Base-by-base conservation (phyloP, 2,329 filamentous ascomycete genomes). In the Diaporthe capsici region DNA sequence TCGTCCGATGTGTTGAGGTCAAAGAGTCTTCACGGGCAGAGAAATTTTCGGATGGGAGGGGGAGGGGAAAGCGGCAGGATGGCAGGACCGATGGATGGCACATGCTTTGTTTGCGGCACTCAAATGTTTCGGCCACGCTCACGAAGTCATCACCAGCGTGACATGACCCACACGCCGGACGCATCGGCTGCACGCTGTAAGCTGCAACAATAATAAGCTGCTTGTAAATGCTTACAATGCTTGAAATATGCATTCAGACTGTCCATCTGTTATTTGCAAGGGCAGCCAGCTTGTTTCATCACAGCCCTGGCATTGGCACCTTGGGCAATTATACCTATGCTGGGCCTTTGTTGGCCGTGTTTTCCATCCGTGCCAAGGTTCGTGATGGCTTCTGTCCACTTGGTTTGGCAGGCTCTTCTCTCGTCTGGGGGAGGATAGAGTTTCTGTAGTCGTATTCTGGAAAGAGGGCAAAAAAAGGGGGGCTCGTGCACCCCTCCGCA, bases 81-180 rank as follows among this genome's bases (percentile, higher is more conserved):
- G 57, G 34, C 34, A 60, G 42, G 10, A 60, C 37, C 34, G 37
- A 53, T 53, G 47, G 65, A 70, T 55, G 65, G 49, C 65, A 55
- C 47, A 55, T 70, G 65, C n/a, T 55, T 70, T 55, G 65, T 42
- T 53, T 70, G 65, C 65, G 65, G 65, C 65, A 70, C 49, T 55
- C 47, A 25, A 70, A 70, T 55, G 65, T 70, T 70, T 70, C 65
- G 65, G 65, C 49, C 47, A 49, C 7, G 65, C 49, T 53, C n/a
- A 28, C 34, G 49, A 70, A 51, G 65, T 70, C 65, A 70, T 70
- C 49, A 25, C 65, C 31, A 70, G 42, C 34, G 65, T 70, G 65
- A 70, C 65, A 28, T 70, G 65, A 55, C 65, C 65, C 65, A 70
- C 34, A 53, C 49, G 63, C 44, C 63, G 44, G 44, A 51, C 65